Conservation (phyloP, 371 early-diverging fungal species). For the Mucor indicus region DNA sequence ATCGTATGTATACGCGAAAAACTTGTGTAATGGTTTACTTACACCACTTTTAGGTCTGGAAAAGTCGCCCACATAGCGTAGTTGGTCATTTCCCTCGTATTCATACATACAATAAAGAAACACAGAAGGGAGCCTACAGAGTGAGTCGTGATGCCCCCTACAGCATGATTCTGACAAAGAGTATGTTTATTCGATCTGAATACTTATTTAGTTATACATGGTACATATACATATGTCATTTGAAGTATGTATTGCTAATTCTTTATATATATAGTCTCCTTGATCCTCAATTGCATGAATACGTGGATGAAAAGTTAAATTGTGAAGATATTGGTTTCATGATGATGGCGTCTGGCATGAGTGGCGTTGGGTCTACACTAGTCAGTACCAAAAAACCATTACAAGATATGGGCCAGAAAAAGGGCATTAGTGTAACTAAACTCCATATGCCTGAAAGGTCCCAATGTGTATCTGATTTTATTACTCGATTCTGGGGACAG, state of each 20-base stretch:
- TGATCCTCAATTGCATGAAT: conserved; percentile 29
- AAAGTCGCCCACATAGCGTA: conserved; percentile 24
- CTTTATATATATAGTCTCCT: conserved; percentile 20
- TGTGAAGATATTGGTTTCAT: conserved; percentile 50
- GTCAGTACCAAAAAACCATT: conserved; percentile 23
- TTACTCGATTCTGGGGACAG: conserved; percentile 26
- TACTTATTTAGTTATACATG: conserved; percentile 47
- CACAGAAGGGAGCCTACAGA: conserved; percentile 19
- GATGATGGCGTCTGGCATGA: conserved; percentile 42
- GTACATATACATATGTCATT: conserved; percentile 14
- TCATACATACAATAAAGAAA: conserved; percentile 26
- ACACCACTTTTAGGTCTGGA: conserved; percentile 21
- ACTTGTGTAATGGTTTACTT: neutral
- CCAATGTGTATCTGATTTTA: conserved; percentile 31
- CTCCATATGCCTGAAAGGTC: conserved; percentile 35
- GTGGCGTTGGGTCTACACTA: conserved; percentile 17
- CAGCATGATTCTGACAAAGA: conserved; percentile 43
- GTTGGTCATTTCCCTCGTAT: conserved; percentile 46
- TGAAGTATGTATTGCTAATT: neutral
- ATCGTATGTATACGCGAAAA: conserved; percentile 11
- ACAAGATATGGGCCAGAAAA: conserved; percentile 29
- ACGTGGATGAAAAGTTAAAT: conserved; percentile 32
- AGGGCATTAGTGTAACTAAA: conserved; percentile 36
- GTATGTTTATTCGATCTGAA: conserved; percentile 46
- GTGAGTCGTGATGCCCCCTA: conserved; percentile 23